A percentile compares a stretch with the other conserved stretches of the same genome.
Conservation (phyloP, 768 basidiomycete genomes). For the Mycena crocata region DNA sequence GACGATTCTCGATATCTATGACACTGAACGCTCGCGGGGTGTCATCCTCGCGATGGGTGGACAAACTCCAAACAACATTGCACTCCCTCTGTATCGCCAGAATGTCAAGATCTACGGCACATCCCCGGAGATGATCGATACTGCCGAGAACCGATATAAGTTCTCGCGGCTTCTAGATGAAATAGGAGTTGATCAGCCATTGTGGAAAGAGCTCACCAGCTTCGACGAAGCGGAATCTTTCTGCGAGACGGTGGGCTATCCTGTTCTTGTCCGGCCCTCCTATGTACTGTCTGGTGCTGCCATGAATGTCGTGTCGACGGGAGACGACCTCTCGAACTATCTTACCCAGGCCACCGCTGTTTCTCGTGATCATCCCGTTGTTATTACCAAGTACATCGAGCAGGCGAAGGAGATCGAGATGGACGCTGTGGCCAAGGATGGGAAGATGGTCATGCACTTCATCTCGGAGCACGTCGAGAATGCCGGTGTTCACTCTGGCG, state of each 20-base stretch:
- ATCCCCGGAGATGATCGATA: constrained; percentile 99
- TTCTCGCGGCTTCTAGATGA: constrained; percentile 98
- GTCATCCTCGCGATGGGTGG: constrained; percentile 99
- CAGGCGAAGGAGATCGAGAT: constrained; percentile 99
- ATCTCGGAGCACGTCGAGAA: constrained; percentile 99
- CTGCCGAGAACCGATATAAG: constrained; percentile 99
- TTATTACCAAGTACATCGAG: constrained; percentile 99
- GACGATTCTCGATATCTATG: constrained; percentile 97
- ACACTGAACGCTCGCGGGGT: constrained; percentile 87
- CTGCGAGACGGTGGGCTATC: constrained; percentile 94
- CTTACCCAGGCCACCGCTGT: constrained; percentile 96
- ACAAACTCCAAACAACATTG: constrained; percentile 99
- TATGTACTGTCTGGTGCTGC: constrained; percentile 99
- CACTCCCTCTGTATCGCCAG: constrained; percentile 93
- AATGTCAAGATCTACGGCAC: constrained; percentile 99
- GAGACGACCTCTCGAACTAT: constrained; percentile 91
- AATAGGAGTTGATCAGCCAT: constrained; percentile 97
- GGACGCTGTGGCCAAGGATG: constrained; percentile 97
- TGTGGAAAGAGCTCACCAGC: constrained; percentile 96
- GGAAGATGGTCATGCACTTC: constrained; percentile 99
- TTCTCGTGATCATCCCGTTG: constrained; percentile 95
- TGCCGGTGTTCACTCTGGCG: constrained; percentile 98
- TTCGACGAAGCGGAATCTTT: constrained; percentile 89
- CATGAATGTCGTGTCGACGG: constrained; percentile 98
- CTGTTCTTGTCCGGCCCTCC: constrained; percentile 96